These are phyloP conservation scores for Barnettozyma populi DNA, from an alignment of 805 yeast species.

Conservation along the genomic window DNA sequence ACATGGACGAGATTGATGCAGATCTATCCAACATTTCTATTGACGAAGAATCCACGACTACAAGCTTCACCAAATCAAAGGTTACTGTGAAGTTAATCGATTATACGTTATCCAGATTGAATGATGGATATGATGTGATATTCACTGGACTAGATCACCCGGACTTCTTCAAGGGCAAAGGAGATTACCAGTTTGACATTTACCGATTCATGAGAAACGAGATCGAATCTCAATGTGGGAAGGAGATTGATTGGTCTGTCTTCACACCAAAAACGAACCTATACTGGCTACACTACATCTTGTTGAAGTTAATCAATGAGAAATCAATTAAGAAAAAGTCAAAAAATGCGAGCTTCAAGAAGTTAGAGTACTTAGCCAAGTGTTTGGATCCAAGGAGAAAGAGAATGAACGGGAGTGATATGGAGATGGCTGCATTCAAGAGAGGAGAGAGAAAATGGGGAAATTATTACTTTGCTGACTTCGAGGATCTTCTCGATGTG, in stretches of 20 bases:
- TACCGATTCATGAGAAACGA: slow-evolving; percentile 50
- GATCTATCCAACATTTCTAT: slow-evolving; percentile 17
- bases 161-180: slow-evolving; percentile 52
- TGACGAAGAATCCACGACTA: slow-evolving; percentile 8
- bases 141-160: slow-evolving; percentile 62
- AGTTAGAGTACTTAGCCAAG: slow-evolving; percentile 26
- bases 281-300: slow-evolving; percentile 61
- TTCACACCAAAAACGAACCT: slow-evolving; percentile 48
- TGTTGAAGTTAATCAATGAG: slow-evolving; percentile 40
- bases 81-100: slow-evolving; percentile 48
- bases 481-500: slow-evolving; percentile 22
- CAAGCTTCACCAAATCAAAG: slow-evolving; percentile 3
- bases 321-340: slow-evolving; percentile 29
- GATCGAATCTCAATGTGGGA: slow-evolving; percentile 10
- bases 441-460: slow-evolving; percentile 14
- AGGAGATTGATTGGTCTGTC: slow-evolving; percentile 42
- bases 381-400: slow-evolving; percentile 32
- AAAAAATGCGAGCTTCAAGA: slow-evolving; percentile 24
- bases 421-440: slow-evolving; percentile 13
- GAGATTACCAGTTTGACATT: slow-evolving; percentile 57
- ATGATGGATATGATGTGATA: slow-evolving; percentile 27
- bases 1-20: slow-evolving; percentile 18
- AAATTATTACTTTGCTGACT: slow-evolving; percentile 22
- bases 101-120: slow-evolving; percentile 49
- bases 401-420: slow-evolving; percentile 17